A percentile compares a stretch with the other conserved stretches of the same genome.
Conservation (phyloP, 2,329 filamentous ascomycete genomes). For the Aspergillus neoniger region DNA sequence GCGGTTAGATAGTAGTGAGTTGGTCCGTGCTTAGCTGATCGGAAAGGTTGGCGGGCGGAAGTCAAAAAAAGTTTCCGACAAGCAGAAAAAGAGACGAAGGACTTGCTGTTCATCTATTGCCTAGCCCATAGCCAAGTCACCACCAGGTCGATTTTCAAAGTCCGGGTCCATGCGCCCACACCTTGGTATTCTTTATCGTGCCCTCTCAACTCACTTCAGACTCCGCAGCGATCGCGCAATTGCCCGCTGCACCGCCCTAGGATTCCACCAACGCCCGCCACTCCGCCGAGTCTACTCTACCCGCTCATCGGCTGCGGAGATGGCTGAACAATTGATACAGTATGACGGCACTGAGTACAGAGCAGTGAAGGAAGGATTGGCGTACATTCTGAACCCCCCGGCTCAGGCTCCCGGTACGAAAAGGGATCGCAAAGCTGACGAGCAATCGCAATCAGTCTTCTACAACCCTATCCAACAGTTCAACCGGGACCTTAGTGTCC, state of each 20-base stretch:
- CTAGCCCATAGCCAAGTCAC: too few relatives aligned
- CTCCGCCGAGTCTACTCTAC: constrained; percentile 8
- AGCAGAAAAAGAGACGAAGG: not conserved
- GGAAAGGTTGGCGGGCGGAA: not conserved
- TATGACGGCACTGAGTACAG: constrained; percentile 59
- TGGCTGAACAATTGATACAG: constrained; percentile 30
- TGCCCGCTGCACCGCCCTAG: not conserved
- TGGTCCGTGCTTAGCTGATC: not conserved
- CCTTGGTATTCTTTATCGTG: not conserved
- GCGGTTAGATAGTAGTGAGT: not conserved
- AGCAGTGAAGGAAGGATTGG: constrained; percentile 67
- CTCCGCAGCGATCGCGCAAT: not conserved
- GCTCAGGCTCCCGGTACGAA: constrained; percentile 49
- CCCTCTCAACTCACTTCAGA: not conserved
- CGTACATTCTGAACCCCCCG: constrained; percentile 65
- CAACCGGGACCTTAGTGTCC: constrained; percentile 90
- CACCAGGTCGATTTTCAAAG: not conserved
- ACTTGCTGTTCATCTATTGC: not conserved
- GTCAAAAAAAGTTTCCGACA: not conserved
- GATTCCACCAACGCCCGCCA: not conserved
- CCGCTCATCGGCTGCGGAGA: constrained; percentile 13
- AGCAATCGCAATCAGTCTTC: constrained; percentile 76
- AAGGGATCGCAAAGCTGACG: constrained; percentile 51
- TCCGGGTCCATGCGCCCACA: constrained; percentile 6
- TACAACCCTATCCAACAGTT: constrained; percentile 99